Base-by-base conservation (phyloP, 805 yeast species). In the Metschnikowia cubensis region DNA sequence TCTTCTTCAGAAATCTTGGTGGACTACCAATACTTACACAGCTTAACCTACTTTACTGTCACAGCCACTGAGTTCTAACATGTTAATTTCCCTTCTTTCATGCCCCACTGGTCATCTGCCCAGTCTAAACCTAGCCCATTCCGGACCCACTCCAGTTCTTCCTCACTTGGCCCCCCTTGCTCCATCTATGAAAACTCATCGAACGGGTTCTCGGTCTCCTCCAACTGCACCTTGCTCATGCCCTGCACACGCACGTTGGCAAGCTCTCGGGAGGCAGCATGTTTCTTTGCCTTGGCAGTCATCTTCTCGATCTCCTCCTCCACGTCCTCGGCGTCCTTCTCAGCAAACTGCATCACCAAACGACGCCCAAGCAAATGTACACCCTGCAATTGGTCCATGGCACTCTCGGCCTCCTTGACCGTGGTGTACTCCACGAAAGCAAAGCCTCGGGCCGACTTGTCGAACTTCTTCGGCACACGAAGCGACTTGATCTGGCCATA, bases 321-420 rank as follows among this genome's bases (percentile, higher is more conserved):
- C 13, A 89, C 96, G 65, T 88, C 82, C 38, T 76, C 85, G 32
- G 91, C 80, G 47, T 85, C 96, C 53, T 79, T 81, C 62, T 89
- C 85, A 14, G 98, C 99, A 62, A 80, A 91, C 65, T 92, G 95
- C 84, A 94, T 83, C 11, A 92, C 96, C 57, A 94, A 75, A 57
- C 97, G 80, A 73, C 99, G 86, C 33, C 99, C 99, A 46, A 94
- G 78, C 71, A 94, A 85, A 78, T 94, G 99, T 2, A 95, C 97
- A 53, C 99, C 99, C 65, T 85, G 87, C 56, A 94, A 79, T 65
- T 91, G 92, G 59, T 85, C 84, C 92, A 94, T 87, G 13, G 98
- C 99, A 63, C 77, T 82, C 65, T 87, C 96, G 1, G 99, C 97
- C 68, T 94, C 99, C 66, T 89, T 69, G 20, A 88, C 78, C 37